Percentiles rank a stretch among this genome's conserved stretches.
Conservation (phyloP, 345 rosid species). For the Gossypium arboreum region DNA sequence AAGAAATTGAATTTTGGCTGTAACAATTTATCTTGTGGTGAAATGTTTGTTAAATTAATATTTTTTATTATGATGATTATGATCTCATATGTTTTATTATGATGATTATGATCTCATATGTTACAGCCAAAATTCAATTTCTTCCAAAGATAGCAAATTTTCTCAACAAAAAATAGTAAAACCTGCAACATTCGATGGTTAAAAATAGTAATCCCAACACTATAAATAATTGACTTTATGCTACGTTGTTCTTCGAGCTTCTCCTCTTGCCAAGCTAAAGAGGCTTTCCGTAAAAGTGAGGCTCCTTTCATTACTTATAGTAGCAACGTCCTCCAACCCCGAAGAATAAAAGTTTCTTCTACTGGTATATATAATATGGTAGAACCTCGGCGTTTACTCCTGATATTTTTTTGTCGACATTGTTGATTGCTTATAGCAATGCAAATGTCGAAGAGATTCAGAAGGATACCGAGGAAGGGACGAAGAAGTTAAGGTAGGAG, state of each 20-base stretch:
- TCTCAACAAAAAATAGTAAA: neutral
- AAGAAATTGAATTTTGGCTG: neutral
- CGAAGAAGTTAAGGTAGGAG: neutral
- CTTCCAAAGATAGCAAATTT: neutral
- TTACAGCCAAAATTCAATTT: neutral
- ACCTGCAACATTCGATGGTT: neutral
- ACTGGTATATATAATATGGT: neutral
- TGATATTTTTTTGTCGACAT: constrained; percentile 13
- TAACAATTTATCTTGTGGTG: neutral
- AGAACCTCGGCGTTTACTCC: neutral
- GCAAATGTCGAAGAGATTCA: neutral
- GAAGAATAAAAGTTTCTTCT: no score
- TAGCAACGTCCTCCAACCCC: no score
- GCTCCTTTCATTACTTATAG: no score
- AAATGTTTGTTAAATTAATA: no score
- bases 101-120: no score
- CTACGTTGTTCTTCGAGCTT: neutral
- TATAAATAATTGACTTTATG: neutral
- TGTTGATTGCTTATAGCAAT: constrained; percentile 14
- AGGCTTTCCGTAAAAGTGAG: neutral
- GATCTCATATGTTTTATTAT: no score
- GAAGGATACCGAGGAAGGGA: neutral
- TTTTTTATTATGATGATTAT: no score
- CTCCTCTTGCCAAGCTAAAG: neutral
- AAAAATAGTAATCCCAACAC: neutral